A percentile compares a stretch with the other conserved stretches of the same genome.
phyloP scores from a whole-genome alignment of 257 asterid genomes.

The Solanum sejunctum region DNA sequence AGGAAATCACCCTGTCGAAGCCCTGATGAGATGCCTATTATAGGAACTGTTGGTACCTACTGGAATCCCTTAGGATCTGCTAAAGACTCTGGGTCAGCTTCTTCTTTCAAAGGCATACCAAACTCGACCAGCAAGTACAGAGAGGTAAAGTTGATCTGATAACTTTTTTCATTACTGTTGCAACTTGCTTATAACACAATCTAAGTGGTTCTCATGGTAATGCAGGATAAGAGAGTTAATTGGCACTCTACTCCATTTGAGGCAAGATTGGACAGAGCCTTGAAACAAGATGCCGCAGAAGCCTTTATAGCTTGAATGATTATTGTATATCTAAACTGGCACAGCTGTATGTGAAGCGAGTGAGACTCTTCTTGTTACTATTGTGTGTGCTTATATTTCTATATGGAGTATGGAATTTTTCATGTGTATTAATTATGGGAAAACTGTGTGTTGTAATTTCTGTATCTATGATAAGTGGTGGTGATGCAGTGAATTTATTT shows the following conservation, averaged over 20 bases:
- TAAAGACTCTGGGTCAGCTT: conserved; percentile 23
- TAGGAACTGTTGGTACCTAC: conserved; percentile 85
- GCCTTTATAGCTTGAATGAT: conserved; percentile 2
- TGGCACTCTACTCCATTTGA: conserved; percentile 94
- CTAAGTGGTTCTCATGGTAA: not conserved
- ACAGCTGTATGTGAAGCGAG: not conserved
- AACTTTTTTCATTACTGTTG: not conserved
- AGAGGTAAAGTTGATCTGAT: conserved; percentile 45
- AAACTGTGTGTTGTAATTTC: not conserved
- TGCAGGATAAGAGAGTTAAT: conserved; percentile 80
- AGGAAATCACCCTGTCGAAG: conserved; percentile 72
- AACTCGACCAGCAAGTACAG: conserved; percentile 87
- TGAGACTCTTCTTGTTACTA: conserved; percentile 2
- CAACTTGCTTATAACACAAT: not conserved
- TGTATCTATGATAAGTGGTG: not conserved
- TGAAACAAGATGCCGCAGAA: conserved; percentile 35
- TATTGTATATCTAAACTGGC: not conserved
- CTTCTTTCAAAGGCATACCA: conserved; percentile 79
- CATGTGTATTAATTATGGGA: not conserved
- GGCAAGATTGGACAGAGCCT: conserved; percentile 74
- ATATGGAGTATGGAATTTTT: not conserved
- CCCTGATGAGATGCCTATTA: conserved; percentile 88
- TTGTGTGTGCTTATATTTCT: not conserved
- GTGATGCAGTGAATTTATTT: not conserved
- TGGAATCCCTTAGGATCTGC: conserved; percentile 46